Evolutionary conservation across 148 eudicot species (phyloP), one percentile per base, ranked within the genome.

Genomic region (Vaccinium darrowii): DNA sequence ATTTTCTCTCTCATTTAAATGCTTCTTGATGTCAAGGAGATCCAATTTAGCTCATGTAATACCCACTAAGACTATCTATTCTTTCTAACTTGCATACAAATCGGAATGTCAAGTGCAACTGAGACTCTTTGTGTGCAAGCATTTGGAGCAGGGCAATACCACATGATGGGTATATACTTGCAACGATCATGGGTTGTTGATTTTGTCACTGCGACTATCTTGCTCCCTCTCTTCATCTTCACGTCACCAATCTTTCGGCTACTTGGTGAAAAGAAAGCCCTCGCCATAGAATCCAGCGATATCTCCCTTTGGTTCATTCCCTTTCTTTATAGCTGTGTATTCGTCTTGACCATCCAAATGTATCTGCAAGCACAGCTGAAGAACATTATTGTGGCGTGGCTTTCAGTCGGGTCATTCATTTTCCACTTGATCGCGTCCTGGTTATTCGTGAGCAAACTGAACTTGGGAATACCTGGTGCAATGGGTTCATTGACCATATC

Each of bases 121-220:
- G 47, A 93, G 82, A 88, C 94, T 39, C 91, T 91, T 14, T 94
- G 95, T 76, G 95, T 94, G 57, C 95, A 94, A 91, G 94, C 97
- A 13, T 94, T 81, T 71, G 97, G 97, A 80, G 97, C 94, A 23
- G 84, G 91, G 77, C 94, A 92, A 72, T 86, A 87, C 88, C 89
- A 92, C 69, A 90, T 94, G 92, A 87, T 92, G 92, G 97, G 97
- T 1, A 88, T 94, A 52, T 89, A 89, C 88, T 83, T 94, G 78
- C 98, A 94, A 81, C 82, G 89, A 71, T 94, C 95, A 6, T 94
- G 94, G 95, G 84, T 93, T 2, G 88, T 94, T 0, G 87, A 91
- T 63, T 78, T 90, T 14, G 83, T 86, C 18, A 87, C 81, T 21
- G 88, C 89, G 36, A 87, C 93, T 0, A 62, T 89, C 13, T 76